A percentile compares a stretch with the other conserved stretches of the same genome.
Conservation (phyloP, 371 early-diverging fungal genomes). For the Capillidium heterosporum region DNA sequence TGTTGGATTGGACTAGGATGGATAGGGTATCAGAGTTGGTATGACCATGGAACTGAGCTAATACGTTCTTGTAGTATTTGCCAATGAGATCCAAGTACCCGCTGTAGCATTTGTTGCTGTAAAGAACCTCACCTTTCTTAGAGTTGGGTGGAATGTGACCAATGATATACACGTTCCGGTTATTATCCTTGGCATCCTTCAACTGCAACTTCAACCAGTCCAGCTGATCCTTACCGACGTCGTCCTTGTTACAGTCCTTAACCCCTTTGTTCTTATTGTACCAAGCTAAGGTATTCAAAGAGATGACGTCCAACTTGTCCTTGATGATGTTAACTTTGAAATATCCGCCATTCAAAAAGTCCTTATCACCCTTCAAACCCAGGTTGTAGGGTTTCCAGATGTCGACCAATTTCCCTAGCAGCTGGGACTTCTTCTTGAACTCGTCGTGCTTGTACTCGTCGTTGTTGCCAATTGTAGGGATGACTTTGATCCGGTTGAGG, state of each 20-base stretch:
- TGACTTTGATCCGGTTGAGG: conserved; percentile 11
- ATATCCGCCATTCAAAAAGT: conserved; percentile 7
- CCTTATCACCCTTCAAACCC: background rate
- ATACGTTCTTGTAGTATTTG: conserved; percentile 16
- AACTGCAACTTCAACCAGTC: conserved; percentile 12
- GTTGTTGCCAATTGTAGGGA: conserved; percentile 26
- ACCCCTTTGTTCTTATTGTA: conserved; percentile 4
- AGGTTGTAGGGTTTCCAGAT: conserved; percentile 1
- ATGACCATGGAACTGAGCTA: conserved; percentile 26
- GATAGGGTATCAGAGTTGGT: conserved; percentile 8
- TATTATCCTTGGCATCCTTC: background rate
- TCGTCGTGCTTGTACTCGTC: conserved; percentile 17
- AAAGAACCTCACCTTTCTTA: conserved; percentile 10
- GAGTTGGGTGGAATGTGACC: conserved; percentile 29
- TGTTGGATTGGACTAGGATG: background rate
- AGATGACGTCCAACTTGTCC: conserved; percentile 8
- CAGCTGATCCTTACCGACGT: conserved; percentile 7
- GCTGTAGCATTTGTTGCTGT: conserved; percentile 14
- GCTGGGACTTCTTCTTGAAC: background rate
- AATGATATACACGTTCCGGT: conserved; percentile 16
- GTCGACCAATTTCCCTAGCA: background rate
- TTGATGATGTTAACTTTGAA: conserved; percentile 5
- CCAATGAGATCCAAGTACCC: conserved; percentile 21
- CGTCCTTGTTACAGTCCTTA: conserved; percentile 12
- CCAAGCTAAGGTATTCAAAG: conserved; percentile 14